A percentile compares a stretch with the other conserved stretches of the same genome.
Evolutionary conservation across 2,329 filamentous ascomycete species (phyloP).

Genomic region (Diaporthe velutina): DNA sequence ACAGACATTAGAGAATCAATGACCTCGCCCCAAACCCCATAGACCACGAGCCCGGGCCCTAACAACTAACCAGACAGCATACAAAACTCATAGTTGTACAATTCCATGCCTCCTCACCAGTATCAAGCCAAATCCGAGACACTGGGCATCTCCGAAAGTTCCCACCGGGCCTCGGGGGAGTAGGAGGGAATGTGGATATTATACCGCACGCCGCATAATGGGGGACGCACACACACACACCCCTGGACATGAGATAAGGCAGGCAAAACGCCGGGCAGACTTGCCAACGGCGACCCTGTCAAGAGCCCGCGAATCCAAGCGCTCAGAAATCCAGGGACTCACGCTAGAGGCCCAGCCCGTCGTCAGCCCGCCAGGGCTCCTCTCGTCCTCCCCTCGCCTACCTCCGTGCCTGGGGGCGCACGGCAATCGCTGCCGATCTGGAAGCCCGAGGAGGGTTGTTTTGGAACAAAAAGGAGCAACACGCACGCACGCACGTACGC

Average conservation of each 20-base stretch:
- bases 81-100: not conserved
- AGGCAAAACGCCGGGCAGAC: not conserved
- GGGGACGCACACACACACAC: not conserved
- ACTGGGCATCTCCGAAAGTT: constrained; percentile 17
- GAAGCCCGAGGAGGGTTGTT: not conserved
- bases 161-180: not conserved
- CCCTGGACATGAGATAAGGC: not conserved
- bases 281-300: not conserved
- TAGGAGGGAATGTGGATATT: not conserved
- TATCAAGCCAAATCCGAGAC: not conserved
- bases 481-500: not conserved
- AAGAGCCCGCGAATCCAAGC: not conserved
- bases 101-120: not conserved
- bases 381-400: not conserved
- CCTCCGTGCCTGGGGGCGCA: not conserved
- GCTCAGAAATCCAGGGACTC: not conserved
- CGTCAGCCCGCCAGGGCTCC: not conserved
- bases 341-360: not conserved
- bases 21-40: not conserved
- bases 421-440: constrained; percentile 3
- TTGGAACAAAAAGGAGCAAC: not conserved
- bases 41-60: not conserved
- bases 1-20: not conserved
- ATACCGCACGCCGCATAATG: not conserved
- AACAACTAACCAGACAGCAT: too few relatives aligned